Percentiles rank a stretch among this genome's conserved stretches.
These are phyloP conservation scores for Phoma sp. DNA, from an alignment of 2,329 filamentous ascomycete genomes.

Conservation along the genomic window DNA sequence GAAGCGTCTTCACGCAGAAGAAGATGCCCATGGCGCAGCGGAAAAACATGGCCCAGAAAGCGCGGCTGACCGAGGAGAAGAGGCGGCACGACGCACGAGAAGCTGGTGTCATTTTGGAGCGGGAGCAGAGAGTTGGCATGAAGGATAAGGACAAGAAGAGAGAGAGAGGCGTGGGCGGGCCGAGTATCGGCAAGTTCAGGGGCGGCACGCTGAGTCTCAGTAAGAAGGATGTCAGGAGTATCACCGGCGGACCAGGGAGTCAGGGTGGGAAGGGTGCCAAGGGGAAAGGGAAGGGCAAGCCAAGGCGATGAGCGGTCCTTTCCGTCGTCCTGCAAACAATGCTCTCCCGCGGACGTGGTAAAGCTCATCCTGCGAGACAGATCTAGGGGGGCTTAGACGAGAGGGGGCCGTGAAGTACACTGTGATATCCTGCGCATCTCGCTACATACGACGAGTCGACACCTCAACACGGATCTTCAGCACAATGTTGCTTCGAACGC, in stretches of 20 bases:
- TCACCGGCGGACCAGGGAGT: constrained; percentile 61
- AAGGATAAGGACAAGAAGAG: constrained; percentile 58
- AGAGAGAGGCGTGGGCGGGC: constrained; percentile 72
- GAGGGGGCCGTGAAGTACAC: too few relatives aligned
- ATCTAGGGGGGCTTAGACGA: too few relatives aligned
- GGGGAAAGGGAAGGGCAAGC: constrained; percentile 19
- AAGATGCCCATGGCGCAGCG: constrained; percentile 90
- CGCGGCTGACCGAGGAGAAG: constrained; percentile 69
- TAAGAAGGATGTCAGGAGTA: constrained; percentile 74
- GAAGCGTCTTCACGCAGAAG: constrained; percentile 75
- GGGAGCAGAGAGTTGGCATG: constrained; percentile 50
- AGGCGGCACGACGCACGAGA: constrained; percentile 81
- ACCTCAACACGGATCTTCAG: too few relatives aligned
- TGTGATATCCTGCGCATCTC: too few relatives aligned
- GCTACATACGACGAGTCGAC: too few relatives aligned
- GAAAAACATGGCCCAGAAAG: constrained; percentile 80
- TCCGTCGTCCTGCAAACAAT: too few relatives aligned
- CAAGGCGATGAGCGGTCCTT: background rate
- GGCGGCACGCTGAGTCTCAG: constrained; percentile 82
- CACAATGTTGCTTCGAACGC: background rate
- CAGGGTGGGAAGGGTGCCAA: constrained; percentile 24
- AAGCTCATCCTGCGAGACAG: too few relatives aligned
- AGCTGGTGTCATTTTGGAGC: constrained; percentile 88
- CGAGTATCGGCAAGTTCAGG: constrained; percentile 79
- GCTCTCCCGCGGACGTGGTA: too few relatives aligned